These are phyloP conservation scores for Monosporascus sp. DNA, from an alignment of 2,329 filamentous ascomycete genomes.

Conservation along the genomic window DNA sequence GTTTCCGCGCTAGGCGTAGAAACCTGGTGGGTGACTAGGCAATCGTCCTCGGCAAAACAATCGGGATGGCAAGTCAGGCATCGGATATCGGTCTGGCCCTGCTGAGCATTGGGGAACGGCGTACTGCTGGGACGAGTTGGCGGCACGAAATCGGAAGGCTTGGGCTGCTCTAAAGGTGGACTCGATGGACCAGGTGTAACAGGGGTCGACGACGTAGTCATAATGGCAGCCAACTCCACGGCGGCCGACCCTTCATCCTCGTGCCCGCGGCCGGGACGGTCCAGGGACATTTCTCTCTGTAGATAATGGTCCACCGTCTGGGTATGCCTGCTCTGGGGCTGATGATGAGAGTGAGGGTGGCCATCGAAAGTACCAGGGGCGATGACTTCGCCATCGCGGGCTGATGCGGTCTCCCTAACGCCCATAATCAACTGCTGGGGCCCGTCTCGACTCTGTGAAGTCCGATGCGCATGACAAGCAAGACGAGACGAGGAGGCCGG, in stretches of 20 bases:
- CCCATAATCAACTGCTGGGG: constrained; percentile 14
- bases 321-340: constrained; percentile 14
- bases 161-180: constrained; percentile 43
- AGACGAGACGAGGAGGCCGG: background rate
- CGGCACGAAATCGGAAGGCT: constrained; percentile 41
- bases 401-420: constrained; percentile 15
- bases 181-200: constrained; percentile 50
- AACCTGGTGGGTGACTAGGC: constrained; percentile 20
- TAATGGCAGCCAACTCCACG: constrained; percentile 38
- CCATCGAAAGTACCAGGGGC: constrained; percentile 18
- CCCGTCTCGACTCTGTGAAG: background rate
- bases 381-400: constrained; percentile 17
- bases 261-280: constrained; percentile 19
- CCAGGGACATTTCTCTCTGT: constrained; percentile 19
- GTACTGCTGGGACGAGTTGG: constrained; percentile 54
- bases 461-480: background rate
- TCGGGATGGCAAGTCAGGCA: constrained; percentile 34
- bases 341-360: constrained; percentile 16
- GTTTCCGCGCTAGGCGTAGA: constrained; percentile 18
- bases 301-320: constrained; percentile 11
- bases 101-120: constrained; percentile 51
- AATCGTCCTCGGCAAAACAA: constrained; percentile 21
- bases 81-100: constrained; percentile 37
- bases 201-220: constrained; percentile 46
- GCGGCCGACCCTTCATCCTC: constrained; percentile 34